phyloP scores from a whole-genome alignment of 768 basidiomycete species.

The Russula emetica region DNA sequence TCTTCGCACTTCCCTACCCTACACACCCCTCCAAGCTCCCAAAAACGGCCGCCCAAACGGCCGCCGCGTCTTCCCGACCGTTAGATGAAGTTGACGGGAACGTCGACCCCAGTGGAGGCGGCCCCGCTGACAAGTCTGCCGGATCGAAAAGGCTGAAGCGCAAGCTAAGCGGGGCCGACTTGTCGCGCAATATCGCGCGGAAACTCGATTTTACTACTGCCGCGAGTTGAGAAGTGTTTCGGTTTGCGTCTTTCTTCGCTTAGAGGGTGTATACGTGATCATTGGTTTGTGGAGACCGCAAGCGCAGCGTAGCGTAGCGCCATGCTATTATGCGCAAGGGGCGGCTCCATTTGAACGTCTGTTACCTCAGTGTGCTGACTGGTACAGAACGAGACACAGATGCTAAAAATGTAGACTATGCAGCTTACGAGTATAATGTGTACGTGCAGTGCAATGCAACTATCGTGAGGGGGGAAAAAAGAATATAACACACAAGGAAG shows the following conservation, averaged over 20 bases:
- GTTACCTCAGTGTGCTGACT: conserved; percentile 6
- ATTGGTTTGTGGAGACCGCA: neutral
- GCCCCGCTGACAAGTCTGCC: conserved; percentile 49
- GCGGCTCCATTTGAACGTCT: conserved; percentile 12
- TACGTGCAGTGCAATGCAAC: conserved; percentile 23
- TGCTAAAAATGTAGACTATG: conserved; percentile 29
- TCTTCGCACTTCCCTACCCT: conserved; percentile 79
- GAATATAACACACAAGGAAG: conserved; percentile 1
- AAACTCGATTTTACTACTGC: conserved; percentile 56
- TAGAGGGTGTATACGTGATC: neutral
- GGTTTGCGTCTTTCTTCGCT: neutral
- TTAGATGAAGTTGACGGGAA: conserved; percentile 79
- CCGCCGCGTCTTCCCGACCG: conserved; percentile 47
- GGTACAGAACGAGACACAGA: conserved; percentile 19
- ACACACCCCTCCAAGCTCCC: conserved; percentile 87
- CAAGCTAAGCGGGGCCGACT: conserved; percentile 54
- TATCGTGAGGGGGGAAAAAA: neutral
- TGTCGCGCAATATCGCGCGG: conserved; percentile 57
- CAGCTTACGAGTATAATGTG: conserved; percentile 28
- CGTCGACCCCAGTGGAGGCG: conserved; percentile 48
- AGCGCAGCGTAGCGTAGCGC: neutral
- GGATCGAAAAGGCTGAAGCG: conserved; percentile 61
- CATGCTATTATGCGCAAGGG: neutral
- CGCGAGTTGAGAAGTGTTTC: conserved; percentile 33
- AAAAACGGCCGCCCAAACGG: conserved; percentile 48